Percentiles rank a stretch among this genome's conserved stretches.
These are phyloP conservation scores for Eucalyptus grandis DNA, from an alignment of 345 rosid genomes.

Conservation along the genomic window DNA sequence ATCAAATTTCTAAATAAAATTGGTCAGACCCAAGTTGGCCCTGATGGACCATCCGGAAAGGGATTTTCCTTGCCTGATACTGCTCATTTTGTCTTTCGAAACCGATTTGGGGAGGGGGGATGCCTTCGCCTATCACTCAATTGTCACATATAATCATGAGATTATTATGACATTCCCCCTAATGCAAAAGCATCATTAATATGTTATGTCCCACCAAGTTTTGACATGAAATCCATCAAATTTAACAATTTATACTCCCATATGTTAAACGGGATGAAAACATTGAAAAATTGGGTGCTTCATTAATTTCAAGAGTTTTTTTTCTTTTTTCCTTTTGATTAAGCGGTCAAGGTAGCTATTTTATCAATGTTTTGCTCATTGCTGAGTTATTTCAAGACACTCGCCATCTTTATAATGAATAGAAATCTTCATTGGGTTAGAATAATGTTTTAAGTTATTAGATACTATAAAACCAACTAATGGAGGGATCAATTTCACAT, in stretches of 20 bases:
- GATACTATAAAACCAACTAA: too few species aligned
- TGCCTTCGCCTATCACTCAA: background rate
- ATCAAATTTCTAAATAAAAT: background rate
- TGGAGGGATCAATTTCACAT: too few species aligned
- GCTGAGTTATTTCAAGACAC: too few species aligned
- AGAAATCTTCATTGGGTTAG: too few species aligned
- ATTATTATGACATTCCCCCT: background rate
- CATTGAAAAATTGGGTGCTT: background rate
- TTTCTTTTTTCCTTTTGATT: too few species aligned
- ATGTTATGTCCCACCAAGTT: background rate
- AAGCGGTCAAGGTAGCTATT: too few species aligned
- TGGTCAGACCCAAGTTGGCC: background rate
- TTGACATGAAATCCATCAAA: background rate
- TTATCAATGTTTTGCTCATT: too few species aligned
- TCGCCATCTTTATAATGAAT: too few species aligned
- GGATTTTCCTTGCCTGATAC: background rate
- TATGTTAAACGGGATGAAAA: background rate
- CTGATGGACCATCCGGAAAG: background rate
- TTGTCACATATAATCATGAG: background rate
- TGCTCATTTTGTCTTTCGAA: background rate
- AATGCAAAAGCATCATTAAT: background rate
- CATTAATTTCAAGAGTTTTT: background rate
- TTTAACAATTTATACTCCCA: background rate
- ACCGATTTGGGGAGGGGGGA: background rate
- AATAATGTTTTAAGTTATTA: too few species aligned